A percentile compares a stretch with the other conserved stretches of the same genome.
phyloP scores from a whole-genome alignment of 805 yeast genomes.

The Candida tallmaniae region DNA sequence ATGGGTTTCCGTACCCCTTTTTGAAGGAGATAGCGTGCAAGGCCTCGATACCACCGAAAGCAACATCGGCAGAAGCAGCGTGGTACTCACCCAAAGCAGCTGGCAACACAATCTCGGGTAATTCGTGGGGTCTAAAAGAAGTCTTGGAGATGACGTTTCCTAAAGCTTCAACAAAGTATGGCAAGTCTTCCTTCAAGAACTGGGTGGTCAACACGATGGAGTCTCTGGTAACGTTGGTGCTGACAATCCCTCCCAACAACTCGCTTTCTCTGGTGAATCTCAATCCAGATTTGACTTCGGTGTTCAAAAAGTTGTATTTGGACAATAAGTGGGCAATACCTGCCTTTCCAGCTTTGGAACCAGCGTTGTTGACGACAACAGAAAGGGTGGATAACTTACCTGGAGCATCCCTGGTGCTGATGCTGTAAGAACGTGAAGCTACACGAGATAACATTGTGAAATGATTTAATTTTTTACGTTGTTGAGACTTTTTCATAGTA shows the following conservation, averaged over 20 bases:
- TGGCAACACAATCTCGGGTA: slow-evolving; percentile 77
- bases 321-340: slow-evolving; percentile 86
- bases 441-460: slow-evolving; percentile 37
- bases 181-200: slow-evolving; percentile 84
- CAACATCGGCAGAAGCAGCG: slow-evolving; percentile 48
- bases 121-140: slow-evolving; percentile 78
- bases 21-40: slow-evolving; percentile 81
- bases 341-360: slow-evolving; percentile 68
- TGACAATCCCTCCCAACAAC: slow-evolving; percentile 80
- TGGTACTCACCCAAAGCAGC: slow-evolving; percentile 61
- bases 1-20: slow-evolving; percentile 81
- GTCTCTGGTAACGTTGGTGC: slow-evolving; percentile 75
- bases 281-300: slow-evolving; percentile 77
- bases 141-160: slow-evolving; percentile 71
- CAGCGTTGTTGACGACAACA: slow-evolving; percentile 76
- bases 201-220: slow-evolving; percentile 72
- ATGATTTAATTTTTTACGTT: not conserved
- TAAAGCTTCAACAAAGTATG: slow-evolving; percentile 83
- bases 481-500: not conserved
- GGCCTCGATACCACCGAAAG: slow-evolving; percentile 65
- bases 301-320: slow-evolving; percentile 79
- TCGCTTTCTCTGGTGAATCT: slow-evolving; percentile 94
- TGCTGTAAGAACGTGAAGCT: slow-evolving; percentile 40
- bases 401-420: slow-evolving; percentile 53
- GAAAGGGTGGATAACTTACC: slow-evolving; percentile 71